A percentile compares a stretch with the other conserved stretches of the same genome.
These are phyloP conservation scores for Yamadazyma tumulicola DNA, from an alignment of 805 yeast species.

Conservation along the genomic window DNA sequence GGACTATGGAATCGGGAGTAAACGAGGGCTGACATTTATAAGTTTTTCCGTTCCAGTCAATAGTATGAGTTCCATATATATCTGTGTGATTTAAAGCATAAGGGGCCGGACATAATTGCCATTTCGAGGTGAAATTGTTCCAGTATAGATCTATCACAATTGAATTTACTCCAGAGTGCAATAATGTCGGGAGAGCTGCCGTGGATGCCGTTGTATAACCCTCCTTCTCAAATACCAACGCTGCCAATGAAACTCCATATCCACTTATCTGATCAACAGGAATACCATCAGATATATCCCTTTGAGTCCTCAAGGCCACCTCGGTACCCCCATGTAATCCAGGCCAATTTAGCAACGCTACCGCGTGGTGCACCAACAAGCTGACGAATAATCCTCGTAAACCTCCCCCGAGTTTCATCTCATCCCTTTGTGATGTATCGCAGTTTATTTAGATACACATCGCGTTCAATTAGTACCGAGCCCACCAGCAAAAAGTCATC, in stretches of 20 bases:
- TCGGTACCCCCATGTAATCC: constrained; percentile 5
- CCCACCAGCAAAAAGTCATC: too few relatives aligned
- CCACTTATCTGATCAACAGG: constrained; percentile 33
- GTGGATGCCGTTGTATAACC: constrained; percentile 25
- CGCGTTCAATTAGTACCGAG: too few relatives aligned
- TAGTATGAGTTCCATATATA: constrained; percentile 5
- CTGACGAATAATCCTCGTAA: too few relatives aligned
- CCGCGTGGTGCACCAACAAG: too few relatives aligned
- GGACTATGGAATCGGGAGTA: constrained; percentile 21
- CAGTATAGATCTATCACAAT: constrained; percentile 55
- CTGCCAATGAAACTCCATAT: constrained; percentile 30
- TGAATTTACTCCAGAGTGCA: constrained; percentile 44
- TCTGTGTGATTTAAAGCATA: constrained; percentile 25
- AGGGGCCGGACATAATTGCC: constrained; percentile 58
- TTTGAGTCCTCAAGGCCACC: constrained; percentile 27
- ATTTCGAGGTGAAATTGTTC: constrained; percentile 39
- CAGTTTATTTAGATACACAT: too few relatives aligned
- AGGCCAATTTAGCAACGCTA: constrained; percentile 16
- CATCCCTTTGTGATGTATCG: too few relatives aligned
- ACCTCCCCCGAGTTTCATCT: too few relatives aligned
- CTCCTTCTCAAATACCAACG: constrained; percentile 23
- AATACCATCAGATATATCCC: constrained; percentile 28
- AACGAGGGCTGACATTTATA: constrained; percentile 29
- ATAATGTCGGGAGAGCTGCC: constrained; percentile 18
- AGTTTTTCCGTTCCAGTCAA: constrained; percentile 23